phyloP scores from a whole-genome alignment of 148 eudicot species.

The Camellia granthamiana region DNA sequence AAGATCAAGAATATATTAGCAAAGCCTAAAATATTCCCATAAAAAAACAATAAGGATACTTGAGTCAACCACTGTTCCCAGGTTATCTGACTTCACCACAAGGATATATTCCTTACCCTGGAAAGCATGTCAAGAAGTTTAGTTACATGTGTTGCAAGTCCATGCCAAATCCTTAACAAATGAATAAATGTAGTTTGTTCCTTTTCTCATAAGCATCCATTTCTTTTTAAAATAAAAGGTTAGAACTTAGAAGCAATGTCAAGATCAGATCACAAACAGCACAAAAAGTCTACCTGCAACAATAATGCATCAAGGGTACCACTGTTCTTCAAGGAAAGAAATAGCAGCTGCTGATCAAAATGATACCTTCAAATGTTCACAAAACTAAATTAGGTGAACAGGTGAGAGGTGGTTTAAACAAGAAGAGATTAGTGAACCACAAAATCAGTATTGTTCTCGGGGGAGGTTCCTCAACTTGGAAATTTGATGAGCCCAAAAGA shows the following conservation, averaged over 20 bases:
- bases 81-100: slow-evolving; percentile 19
- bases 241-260: background rate
- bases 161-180: too few species aligned
- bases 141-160: background rate
- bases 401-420: too few species aligned
- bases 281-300: slow-evolving; percentile 29
- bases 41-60: slow-evolving; percentile 38
- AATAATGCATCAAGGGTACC: slow-evolving; percentile 40
- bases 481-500: background rate
- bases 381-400: slow-evolving; percentile 4
- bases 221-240: background rate
- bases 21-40: background rate
- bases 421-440: background rate
- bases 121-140: slow-evolving; percentile 12
- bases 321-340: slow-evolving; percentile 36
- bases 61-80: slow-evolving; percentile 40
- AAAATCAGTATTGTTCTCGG: background rate
- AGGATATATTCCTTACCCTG: slow-evolving; percentile 60
- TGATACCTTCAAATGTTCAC: slow-evolving; percentile 23
- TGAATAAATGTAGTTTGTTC: too few species aligned
- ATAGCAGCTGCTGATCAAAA: slow-evolving; percentile 21
- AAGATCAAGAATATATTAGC: background rate
- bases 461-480: slow-evolving; percentile 5
- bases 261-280: background rate
- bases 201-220: background rate